Conservation (phyloP, 345 rosid species). For the Arabidopsis arenosa region DNA sequence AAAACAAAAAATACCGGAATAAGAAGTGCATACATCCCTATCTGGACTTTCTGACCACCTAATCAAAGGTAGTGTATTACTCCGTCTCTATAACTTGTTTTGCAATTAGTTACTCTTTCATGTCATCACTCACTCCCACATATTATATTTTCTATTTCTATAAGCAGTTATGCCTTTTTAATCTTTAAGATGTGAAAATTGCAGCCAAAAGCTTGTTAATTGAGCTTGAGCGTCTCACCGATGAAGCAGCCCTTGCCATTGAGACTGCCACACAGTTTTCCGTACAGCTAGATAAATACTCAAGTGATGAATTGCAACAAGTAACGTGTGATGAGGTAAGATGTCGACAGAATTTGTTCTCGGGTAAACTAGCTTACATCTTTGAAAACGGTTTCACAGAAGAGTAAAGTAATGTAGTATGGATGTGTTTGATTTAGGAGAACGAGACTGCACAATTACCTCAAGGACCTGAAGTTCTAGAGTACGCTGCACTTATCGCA, state of each 20-base stretch:
- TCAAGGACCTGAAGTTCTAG: slow-evolving; percentile 50
- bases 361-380: not conserved
- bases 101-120: slow-evolving; percentile 20
- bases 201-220: slow-evolving; percentile 63
- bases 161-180: not conserved
- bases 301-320: slow-evolving; percentile 37
- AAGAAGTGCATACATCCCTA: slow-evolving; percentile 61
- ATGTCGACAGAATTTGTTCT: not conserved
- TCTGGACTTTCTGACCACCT: slow-evolving; percentile 63
- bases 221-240: slow-evolving; percentile 59
- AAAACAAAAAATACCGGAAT: slow-evolving; percentile 1
- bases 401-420: slow-evolving; percentile 14
- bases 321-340: slow-evolving; percentile 55
- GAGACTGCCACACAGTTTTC: slow-evolving; percentile 50
- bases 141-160: not conserved
- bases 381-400: not conserved
- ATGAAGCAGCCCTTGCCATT: slow-evolving; percentile 50
- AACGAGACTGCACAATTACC: slow-evolving; percentile 27
- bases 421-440: slow-evolving; percentile 41
- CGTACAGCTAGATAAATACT: slow-evolving; percentile 41
- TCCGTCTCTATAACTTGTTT: no score
- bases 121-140: slow-evolving; percentile 9
- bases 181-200: slow-evolving; percentile 27
- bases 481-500: slow-evolving; percentile 60
- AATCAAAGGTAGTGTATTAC: slow-evolving; percentile 57